phyloP scores from a whole-genome alignment of 768 basidiomycete genomes.

The Boletus tomentosulus region DNA sequence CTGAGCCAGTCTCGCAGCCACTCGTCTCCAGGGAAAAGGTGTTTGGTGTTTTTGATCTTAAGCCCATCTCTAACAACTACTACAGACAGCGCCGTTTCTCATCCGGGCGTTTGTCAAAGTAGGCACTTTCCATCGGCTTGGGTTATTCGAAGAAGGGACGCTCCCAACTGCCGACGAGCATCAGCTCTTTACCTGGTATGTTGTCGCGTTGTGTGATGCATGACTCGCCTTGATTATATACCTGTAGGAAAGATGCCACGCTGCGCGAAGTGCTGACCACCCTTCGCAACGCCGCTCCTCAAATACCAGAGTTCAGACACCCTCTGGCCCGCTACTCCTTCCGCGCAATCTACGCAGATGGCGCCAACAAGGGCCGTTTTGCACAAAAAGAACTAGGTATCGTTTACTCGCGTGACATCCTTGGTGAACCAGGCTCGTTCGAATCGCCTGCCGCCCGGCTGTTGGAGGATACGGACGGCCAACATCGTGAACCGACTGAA shows the following conservation, averaged over 20 bases:
- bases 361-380: conserved; percentile 65
- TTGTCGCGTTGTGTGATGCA: neutral
- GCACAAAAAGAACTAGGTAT: conserved; percentile 75
- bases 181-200: conserved; percentile 77
- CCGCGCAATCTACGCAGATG: conserved; percentile 74
- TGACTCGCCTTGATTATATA: neutral
- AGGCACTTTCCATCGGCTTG: conserved; percentile 68
- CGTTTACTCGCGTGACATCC: conserved; percentile 80
- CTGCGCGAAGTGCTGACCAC: conserved; percentile 75
- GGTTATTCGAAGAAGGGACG: conserved; percentile 72
- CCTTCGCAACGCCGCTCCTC: conserved; percentile 67
- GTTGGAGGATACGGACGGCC: conserved; percentile 43
- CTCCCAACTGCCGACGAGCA: conserved; percentile 79
- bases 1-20: conserved; percentile 41
- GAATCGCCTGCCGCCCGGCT: conserved; percentile 56
- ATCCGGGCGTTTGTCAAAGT: conserved; percentile 81
- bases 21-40: conserved; percentile 59
- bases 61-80: neutral
- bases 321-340: conserved; percentile 81
- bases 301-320: conserved; percentile 68
- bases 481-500: conserved; percentile 35
- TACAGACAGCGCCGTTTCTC: conserved; percentile 75
- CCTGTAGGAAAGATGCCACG: conserved; percentile 73
- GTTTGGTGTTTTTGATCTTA: neutral
- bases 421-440: conserved; percentile 71